A percentile compares a stretch with the other conserved stretches of the same genome.
Evolutionary conservation across 2,329 filamentous ascomycete species (phyloP).

Genomic region (Sarocladium oryzae): DNA sequence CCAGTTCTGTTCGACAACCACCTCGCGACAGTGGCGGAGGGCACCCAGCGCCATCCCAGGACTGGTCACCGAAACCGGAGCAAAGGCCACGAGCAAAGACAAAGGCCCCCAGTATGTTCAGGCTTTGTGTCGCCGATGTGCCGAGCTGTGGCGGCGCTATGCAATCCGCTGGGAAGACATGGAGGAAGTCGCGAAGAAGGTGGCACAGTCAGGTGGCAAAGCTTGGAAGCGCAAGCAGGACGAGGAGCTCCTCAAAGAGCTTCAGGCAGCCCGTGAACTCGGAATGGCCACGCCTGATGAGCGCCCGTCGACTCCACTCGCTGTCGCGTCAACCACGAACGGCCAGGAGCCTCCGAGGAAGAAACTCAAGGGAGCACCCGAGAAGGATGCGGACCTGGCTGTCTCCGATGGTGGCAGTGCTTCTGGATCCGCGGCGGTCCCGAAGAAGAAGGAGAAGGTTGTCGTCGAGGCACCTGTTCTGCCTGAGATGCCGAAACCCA

Average conservation of each 20-base stretch:
- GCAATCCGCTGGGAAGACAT: conserved; percentile 92
- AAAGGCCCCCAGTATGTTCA: conserved; percentile 67
- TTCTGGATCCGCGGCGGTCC: conserved; percentile 27
- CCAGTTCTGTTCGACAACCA: conserved; percentile 81
- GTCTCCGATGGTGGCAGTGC: conserved; percentile 39
- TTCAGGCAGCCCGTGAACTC: conserved; percentile 58
- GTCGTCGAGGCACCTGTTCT: conserved; percentile 32
- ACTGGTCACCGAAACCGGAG: conserved; percentile 56
- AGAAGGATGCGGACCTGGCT: conserved; percentile 43
- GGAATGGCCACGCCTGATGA: conserved; percentile 34
- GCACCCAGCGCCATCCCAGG: conserved; percentile 74
- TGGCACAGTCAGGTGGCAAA: conserved; percentile 69
- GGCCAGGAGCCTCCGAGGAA: conserved; percentile 53
- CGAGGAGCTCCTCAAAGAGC: conserved; percentile 78
- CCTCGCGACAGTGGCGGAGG: conserved; percentile 84
- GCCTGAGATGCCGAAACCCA: conserved; percentile 73
- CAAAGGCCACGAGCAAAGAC: conserved; percentile 60
- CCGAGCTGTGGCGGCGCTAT: conserved; percentile 91
- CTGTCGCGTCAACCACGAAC: conserved; percentile 21
- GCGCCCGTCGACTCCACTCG: conserved; percentile 31
- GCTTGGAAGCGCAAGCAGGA: conserved; percentile 86
- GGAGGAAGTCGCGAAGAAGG: conserved; percentile 85
- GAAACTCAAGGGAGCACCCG: conserved; percentile 52
- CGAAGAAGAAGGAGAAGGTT: conserved; percentile 55
- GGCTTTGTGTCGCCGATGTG: conserved; percentile 84